Conservation (phyloP, 2,329 filamentous ascomycete genomes). For the Neonectria neomacrospora region DNA sequence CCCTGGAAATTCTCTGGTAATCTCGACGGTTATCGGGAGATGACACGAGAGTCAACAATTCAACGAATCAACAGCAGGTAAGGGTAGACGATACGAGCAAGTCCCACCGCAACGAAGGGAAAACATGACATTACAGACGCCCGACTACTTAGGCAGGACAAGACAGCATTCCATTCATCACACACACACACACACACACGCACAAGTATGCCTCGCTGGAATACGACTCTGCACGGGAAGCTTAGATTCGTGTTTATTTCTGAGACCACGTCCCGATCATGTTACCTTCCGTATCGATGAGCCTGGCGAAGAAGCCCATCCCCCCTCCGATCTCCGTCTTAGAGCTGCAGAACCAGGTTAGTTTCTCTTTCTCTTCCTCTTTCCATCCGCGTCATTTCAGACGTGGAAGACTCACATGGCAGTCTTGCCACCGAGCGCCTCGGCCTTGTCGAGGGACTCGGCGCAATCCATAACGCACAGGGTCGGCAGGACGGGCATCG, state of each 20-base stretch:
- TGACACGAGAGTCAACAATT: not conserved
- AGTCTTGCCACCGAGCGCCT: conserved; percentile 47
- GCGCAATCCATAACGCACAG: conserved; percentile 49
- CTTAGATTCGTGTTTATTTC: conserved; percentile 34
- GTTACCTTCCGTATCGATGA: conserved; percentile 54
- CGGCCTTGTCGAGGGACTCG: conserved; percentile 46
- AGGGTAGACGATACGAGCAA: not conserved
- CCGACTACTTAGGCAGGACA: conserved; percentile 2
- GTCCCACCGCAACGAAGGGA: not conserved
- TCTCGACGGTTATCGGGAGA: not conserved
- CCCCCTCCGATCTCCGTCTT: conserved; percentile 50
- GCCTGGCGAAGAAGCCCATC: conserved; percentile 51
- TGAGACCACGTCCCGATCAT: conserved; percentile 50
- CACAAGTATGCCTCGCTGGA: conserved; percentile 6
- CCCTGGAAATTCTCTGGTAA: not conserved
- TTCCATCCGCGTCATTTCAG: not conserved
- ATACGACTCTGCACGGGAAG: conserved; percentile 5
- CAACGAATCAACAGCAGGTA: not conserved
- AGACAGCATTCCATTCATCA: conserved; percentile 8
- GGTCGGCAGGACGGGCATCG: conserved; percentile 48
- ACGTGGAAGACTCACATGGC: conserved; percentile 47
- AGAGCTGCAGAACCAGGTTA: conserved; percentile 38
- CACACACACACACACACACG: conserved; percentile 9
- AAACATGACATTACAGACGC: not conserved
- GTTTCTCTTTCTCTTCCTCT: conserved; percentile 5